A percentile compares a stretch with the other conserved stretches of the same genome.
Evolutionary conservation across 805 yeast genomes (phyloP).

Genomic region (Allodekkera sacchari): DNA sequence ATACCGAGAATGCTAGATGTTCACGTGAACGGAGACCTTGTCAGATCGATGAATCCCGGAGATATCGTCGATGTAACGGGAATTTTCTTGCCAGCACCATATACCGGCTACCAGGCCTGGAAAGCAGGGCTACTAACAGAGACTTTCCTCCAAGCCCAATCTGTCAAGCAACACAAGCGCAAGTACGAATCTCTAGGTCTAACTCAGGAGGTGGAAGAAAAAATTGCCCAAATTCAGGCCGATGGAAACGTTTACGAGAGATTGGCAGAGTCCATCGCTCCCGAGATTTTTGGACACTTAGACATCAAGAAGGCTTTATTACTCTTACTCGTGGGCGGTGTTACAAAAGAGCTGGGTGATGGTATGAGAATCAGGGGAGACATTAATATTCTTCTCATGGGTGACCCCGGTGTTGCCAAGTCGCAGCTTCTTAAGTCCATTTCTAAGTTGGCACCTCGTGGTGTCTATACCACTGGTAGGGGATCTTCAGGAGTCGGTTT

Average conservation of each 20-base stretch:
- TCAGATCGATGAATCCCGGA: slow-evolving; percentile 84
- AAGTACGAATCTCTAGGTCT: slow-evolving; percentile 64
- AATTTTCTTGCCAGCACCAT: slow-evolving; percentile 86
- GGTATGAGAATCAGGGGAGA: slow-evolving; percentile 98
- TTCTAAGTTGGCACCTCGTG: slow-evolving; percentile 88
- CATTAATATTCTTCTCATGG: slow-evolving; percentile 92
- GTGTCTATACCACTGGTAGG: slow-evolving; percentile 95
- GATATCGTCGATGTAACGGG: slow-evolving; percentile 93
- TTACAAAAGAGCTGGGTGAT: slow-evolving; percentile 88
- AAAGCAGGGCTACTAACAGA: slow-evolving; percentile 91
- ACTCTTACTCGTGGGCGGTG: slow-evolving; percentile 87
- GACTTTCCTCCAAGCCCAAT: slow-evolving; percentile 85
- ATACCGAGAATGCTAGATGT: slow-evolving; percentile 83
- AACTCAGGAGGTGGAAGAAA: slow-evolving; percentile 45
- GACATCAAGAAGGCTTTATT: slow-evolving; percentile 90
- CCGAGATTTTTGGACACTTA: slow-evolving; percentile 90
- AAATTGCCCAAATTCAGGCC: slow-evolving; percentile 45
- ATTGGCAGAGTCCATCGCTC: slow-evolving; percentile 86
- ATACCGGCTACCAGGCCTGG: slow-evolving; percentile 90
- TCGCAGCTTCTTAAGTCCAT: slow-evolving; percentile 91
- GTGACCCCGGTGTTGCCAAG: slow-evolving; percentile 99
- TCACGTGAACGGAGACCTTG: slow-evolving; percentile 89
- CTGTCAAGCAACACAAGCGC: slow-evolving; percentile 79
- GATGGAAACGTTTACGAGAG: slow-evolving; percentile 71
- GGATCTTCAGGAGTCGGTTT: slow-evolving; percentile 99